Conservation (phyloP, 2,329 filamentous ascomycete species). For the Acrodontium crateriforme region DNA sequence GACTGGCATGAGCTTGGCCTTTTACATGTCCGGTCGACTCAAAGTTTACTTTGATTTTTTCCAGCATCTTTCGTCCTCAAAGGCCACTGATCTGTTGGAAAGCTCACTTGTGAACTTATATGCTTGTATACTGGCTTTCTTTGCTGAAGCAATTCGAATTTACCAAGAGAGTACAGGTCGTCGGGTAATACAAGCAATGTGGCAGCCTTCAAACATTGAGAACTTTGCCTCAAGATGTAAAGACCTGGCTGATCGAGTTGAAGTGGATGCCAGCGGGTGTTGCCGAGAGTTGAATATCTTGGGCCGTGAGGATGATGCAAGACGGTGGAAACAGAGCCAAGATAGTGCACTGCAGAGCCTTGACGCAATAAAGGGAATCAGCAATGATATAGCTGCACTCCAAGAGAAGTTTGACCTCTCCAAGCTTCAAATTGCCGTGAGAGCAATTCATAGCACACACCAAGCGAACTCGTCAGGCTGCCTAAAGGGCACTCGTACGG, state of each 20-base stretch:
- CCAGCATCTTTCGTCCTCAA: neutral
- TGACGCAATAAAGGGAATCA: slow-evolving; percentile 2
- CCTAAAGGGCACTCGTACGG: slow-evolving; percentile 13
- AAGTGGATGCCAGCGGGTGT: slow-evolving; percentile 5
- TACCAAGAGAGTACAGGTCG: neutral
- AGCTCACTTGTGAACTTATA: slow-evolving; percentile 4
- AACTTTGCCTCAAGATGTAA: slow-evolving; percentile 3
- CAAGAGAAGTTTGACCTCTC: slow-evolving; percentile 3
- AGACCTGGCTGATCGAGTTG: slow-evolving; percentile 1
- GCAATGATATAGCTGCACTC: neutral
- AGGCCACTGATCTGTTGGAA: slow-evolving; percentile 1
- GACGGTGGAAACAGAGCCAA: slow-evolving; percentile 1
- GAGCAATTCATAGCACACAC: slow-evolving; percentile 14
- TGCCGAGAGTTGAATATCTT: slow-evolving; percentile 1
- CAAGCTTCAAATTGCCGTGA: slow-evolving; percentile 4
- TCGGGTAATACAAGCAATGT: slow-evolving; percentile 1
- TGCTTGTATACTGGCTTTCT: slow-evolving; percentile 2
- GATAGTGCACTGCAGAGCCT: slow-evolving; percentile 1
- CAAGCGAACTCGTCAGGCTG: slow-evolving; percentile 11
- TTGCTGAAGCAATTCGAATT: slow-evolving; percentile 2
- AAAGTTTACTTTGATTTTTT: slow-evolving; percentile 3
- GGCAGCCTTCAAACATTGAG: slow-evolving; percentile 1
- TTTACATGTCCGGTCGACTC: slow-evolving; percentile 4
- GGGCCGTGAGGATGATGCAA: neutral
- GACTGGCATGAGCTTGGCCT: slow-evolving; percentile 1